A percentile compares a stretch with the other conserved stretches of the same genome.
Evolutionary conservation across 2,329 filamentous ascomycete genomes (phyloP).

Genomic region (Fusarium sp.): DNA sequence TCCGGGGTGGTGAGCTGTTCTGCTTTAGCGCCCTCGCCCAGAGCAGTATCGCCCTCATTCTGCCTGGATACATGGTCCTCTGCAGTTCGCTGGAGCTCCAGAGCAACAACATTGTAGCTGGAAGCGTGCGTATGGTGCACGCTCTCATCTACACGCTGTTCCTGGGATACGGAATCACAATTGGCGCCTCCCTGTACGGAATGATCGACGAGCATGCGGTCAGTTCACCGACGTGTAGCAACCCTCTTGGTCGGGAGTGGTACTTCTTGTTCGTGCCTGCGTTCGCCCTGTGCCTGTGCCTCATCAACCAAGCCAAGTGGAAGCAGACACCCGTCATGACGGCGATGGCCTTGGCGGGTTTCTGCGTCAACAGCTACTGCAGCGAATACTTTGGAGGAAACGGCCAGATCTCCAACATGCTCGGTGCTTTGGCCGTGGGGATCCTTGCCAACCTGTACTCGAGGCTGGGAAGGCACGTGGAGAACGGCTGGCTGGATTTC

Average conservation of each 20-base stretch:
- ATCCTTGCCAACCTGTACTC: conserved; percentile 86
- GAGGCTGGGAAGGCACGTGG: conserved; percentile 72
- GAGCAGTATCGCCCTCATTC: conserved; percentile 81
- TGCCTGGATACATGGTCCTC: conserved; percentile 71
- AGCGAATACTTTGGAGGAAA: conserved; percentile 77
- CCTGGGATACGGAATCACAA: conserved; percentile 81
- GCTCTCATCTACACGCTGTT: conserved; percentile 83
- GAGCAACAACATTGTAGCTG: conserved; percentile 78
- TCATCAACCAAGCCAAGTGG: conserved; percentile 88
- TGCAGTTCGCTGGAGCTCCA: conserved; percentile 76
- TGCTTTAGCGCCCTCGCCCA: conserved; percentile 82
- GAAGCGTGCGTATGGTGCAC: conserved; percentile 82
- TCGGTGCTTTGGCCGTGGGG: conserved; percentile 83
- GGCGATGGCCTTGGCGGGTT: conserved; percentile 80
- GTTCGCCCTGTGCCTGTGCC: conserved; percentile 82
- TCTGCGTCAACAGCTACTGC: conserved; percentile 82
- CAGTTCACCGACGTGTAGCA: conserved; percentile 58
- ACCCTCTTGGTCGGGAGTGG: conserved; percentile 61
- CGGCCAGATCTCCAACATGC: conserved; percentile 82
- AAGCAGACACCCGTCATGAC: conserved; percentile 85
- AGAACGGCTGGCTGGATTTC: conserved; percentile 69
- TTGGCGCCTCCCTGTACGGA: conserved; percentile 77
- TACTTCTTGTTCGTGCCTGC: conserved; percentile 82
- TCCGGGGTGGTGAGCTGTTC: conserved; percentile 71
- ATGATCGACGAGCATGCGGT: conserved; percentile 72